Base-by-base conservation (phyloP, 176 grass and related monocot genomes). In the Hsuehochloa calcarea region DNA sequence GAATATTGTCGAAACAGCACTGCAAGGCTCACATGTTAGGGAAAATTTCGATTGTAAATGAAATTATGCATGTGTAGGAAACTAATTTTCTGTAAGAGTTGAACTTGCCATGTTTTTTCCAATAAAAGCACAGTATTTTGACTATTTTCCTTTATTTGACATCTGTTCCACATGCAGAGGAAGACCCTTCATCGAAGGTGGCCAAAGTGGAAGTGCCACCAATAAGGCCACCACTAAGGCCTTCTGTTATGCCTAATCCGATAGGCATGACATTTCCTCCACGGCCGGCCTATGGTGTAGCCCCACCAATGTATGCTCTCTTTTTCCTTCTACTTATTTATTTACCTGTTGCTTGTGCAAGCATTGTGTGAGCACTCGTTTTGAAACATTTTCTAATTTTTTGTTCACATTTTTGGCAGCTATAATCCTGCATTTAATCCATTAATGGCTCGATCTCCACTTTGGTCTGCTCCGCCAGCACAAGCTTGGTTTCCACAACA, bases 121-220 rank as follows among this genome's bases (percentile, higher is more conserved):
- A 52, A 50, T 6, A 60, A 54, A 27, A 77, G 8, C 27, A 17
- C 3, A 13, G 10, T 45, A 45, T 45, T 12, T 45, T 45, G 44
- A 45, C 23, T 16, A 0, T 47, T 85, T 83, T 59, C 6, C 9
- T 86, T 87, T 84, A 84, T 56, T 54, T 55, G 43, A 65, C 34
- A 23, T 41, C 10, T 77, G n/a, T 69, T 89, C 65, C 5, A 63
- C 29, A 34, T 89, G 63, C 78, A 96, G 97, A 99, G 79, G 97
- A 99, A 68, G 97, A 99, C 20, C 68, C 89, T 82, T 87, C 91
- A 68, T 64, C 86, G 3, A 99, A 99, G 82, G 76, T 86, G 39
- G 68, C 93, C 17, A 99, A 94, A 92, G 67, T 94, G 52, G 97
- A 99, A 84, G 81, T 90, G 37, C 91, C 96, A 27, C 27, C 88